Evolutionary conservation across 2,329 filamentous ascomycete species (phyloP), one percentile per base, ranked within the genome.

Genomic region (Beauveria sp.): DNA sequence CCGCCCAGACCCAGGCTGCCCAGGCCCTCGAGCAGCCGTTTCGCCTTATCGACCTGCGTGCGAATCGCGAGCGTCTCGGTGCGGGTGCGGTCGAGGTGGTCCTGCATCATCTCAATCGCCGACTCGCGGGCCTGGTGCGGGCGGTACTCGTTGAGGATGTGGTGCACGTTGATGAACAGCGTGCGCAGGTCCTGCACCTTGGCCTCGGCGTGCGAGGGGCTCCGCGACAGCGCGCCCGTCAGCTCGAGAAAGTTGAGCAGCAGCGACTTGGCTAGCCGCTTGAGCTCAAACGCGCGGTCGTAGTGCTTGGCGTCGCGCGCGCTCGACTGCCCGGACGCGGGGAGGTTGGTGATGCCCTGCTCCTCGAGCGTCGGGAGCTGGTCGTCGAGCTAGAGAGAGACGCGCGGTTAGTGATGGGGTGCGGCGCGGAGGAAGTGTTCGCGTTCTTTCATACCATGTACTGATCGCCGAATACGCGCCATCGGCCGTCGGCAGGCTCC

Each of bases 61-160:
- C 82, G 80, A 51, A 92, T 85, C 3, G 82, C 84, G 40, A 85
- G 80, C 1, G 92, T 91, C 75, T 97, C 92, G 60, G 83, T 83
- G 66, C 83, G 84, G 61, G 88, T 88, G 67, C 80, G 82, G 67
- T 90, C 86, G 34, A 96, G 76, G 69, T 93, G 89, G 66, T 89
- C 88, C 75, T 96, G 90, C 89, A 97, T 92, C 79, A 93, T 84
- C 66, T 88, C 76, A 38, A 96, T 96, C 62, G 96, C 79, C 31
- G 88, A 92, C 77, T 97, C 93, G 50, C 93, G 79, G 26, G 93
- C 92, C 76, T 98, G 93, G 72, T 97, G 93, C 10, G 93, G 93
- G 38, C 93, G 84, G 75, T 96, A 98, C 73, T 96, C 88, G 73
- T 99, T 99, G 66, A 98, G 86, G 60, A 96, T 82, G 70, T 96